These are phyloP conservation scores for Nemania serpens DNA, from an alignment of 2,329 filamentous ascomycete species.

Conservation along the genomic window DNA sequence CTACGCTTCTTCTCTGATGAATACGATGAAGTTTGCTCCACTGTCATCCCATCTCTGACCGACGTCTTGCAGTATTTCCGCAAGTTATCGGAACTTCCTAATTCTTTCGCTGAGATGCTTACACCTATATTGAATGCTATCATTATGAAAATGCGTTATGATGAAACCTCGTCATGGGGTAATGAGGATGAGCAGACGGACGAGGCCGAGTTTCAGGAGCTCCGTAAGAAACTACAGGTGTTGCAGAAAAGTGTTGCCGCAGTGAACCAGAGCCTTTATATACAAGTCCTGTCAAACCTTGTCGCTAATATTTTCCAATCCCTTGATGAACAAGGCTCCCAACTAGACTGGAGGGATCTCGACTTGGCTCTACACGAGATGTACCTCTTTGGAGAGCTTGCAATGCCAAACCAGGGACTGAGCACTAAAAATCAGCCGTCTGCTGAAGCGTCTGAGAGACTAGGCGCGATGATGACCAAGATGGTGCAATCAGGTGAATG, in stretches of 20 bases:
- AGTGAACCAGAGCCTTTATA: slow-evolving; percentile 85
- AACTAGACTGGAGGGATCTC: slow-evolving; percentile 91
- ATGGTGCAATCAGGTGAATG: slow-evolving; percentile 87
- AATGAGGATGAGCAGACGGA: slow-evolving; percentile 94
- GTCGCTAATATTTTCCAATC: slow-evolving; percentile 86
- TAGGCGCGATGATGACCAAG: slow-evolving; percentile 91
- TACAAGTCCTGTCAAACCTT: slow-evolving; percentile 83
- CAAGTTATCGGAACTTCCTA: slow-evolving; percentile 74
- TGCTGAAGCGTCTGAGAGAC: slow-evolving; percentile 75
- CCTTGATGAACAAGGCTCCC: slow-evolving; percentile 73
- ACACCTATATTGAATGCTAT: slow-evolving; percentile 89
- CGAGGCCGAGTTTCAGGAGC: slow-evolving; percentile 95
- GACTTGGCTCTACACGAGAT: slow-evolving; percentile 95
- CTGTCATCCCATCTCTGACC: slow-evolving; percentile 89
- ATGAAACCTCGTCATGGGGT: slow-evolving; percentile 92
- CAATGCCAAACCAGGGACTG: slow-evolving; percentile 85
- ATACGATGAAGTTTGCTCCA: slow-evolving; percentile 97
- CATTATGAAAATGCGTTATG: slow-evolving; percentile 95
- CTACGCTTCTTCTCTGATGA: slow-evolving; percentile 96
- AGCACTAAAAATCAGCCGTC: slow-evolving; percentile 84
- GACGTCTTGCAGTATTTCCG: slow-evolving; percentile 91
- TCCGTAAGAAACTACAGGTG: slow-evolving; percentile 86
- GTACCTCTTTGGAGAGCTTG: slow-evolving; percentile 92
- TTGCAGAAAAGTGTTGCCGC: slow-evolving; percentile 91
- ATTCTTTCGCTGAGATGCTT: slow-evolving; percentile 80